Evolutionary conservation across 768 basidiomycete genomes (phyloP), one percentile per base, ranked within the genome.

Genomic region (Udeniomyces megalosporus): DNA sequence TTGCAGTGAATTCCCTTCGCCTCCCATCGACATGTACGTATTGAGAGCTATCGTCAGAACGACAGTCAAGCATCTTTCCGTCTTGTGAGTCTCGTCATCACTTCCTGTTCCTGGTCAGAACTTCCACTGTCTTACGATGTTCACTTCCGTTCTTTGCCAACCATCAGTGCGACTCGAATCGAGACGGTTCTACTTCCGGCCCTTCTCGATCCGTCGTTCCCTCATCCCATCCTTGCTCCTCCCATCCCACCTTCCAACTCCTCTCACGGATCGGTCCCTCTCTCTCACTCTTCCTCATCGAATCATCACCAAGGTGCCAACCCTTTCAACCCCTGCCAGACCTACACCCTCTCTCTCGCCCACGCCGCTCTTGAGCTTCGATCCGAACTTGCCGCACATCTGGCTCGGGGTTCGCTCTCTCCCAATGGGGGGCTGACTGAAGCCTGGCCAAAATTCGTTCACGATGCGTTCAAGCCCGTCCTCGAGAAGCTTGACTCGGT

Each of bases 1-100:
- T 32, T 53, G 22, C 49, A 60, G 58, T 15, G 62, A 63, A 31
- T 58, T 63, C 34, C 62, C 62, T 10, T 54, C 56, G 0, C 62
- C 62, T 51, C 62, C 62, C 28, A 58, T 63, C 38, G 62, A 65
- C 26, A 44, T 48, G 47, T 65, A 65, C 35, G 51, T 59, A 2
- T 51, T 65, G 29, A 50, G 63, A n/a, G 63, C 63, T 24, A 65
- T 65, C 47, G 57, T 65, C 14, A 29, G 63, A n/a, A 48, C 53
- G 0, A 45, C 63, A 14, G 63, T 65, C 58, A 65, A 65, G 58
- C 58, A 65, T 51, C 53, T 65, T 17, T 65, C 63, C 34, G 63
- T 65, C 29, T 60, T 65, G 63, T 65, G 53, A 65, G 63, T 58
- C 10, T 42, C 42, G 14, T 26, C 24, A n/a, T 26, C n/a, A 14